phyloP scores from a whole-genome alignment of 805 yeast species.

The Candida odintsovae region DNA sequence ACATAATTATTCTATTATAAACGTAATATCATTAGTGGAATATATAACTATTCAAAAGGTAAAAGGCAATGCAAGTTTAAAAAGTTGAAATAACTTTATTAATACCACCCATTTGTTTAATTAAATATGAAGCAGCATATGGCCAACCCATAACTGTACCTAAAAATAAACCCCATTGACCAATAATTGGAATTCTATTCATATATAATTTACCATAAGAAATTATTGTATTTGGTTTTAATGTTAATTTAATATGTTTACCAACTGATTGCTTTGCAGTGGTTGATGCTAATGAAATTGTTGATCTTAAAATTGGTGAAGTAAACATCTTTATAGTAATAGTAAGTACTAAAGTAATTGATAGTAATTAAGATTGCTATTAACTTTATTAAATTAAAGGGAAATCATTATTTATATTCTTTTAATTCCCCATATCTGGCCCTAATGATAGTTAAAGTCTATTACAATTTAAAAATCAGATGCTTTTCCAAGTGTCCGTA shows the following conservation, averaged over 20 bases:
- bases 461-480: too few relatives aligned
- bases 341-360: not conserved
- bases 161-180: conserved; percentile 20
- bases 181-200: conserved; percentile 15
- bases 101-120: conserved; percentile 8
- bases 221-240: conserved; percentile 12
- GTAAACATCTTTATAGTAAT: conserved; percentile 17
- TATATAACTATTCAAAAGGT: too few relatives aligned
- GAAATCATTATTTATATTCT: too few relatives aligned
- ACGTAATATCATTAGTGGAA: too few relatives aligned
- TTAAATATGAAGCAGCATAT: conserved; percentile 9
- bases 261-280: conserved; percentile 16
- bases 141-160: conserved; percentile 20
- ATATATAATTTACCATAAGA: conserved; percentile 11
- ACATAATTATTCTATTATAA: too few relatives aligned
- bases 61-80: not conserved
- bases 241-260: conserved; percentile 15
- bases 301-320: conserved; percentile 22
- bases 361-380: not conserved
- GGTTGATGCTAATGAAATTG: conserved; percentile 18
- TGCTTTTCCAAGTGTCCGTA: too few relatives aligned
- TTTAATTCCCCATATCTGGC: too few relatives aligned
- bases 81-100: not conserved
- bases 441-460: too few relatives aligned
- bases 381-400: too few relatives aligned